Evolutionary conservation across 805 yeast genomes (phyloP), one percentile per base, ranked within the genome.

Genomic region (Danielia reshetovae): DNA sequence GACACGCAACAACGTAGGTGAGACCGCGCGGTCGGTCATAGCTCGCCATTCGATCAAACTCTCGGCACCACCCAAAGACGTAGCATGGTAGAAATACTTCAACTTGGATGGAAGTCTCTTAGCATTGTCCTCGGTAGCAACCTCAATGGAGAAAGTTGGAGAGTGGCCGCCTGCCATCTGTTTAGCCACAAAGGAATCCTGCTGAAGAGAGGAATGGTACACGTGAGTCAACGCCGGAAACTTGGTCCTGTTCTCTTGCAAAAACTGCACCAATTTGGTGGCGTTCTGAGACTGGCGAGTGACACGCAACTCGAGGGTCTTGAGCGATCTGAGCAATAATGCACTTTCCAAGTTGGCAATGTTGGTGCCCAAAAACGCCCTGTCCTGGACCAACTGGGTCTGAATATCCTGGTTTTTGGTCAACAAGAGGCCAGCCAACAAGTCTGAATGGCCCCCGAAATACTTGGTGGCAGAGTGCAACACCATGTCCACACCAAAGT

Each of bases 361-460:
- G 45, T 79, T 85, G 1, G 95, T 79, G 24, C 96, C 97, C 35
- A 88, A 60, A 40, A 68, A 72, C 7, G 78, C 58, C 49, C 97
- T 71, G 48, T 89, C 96, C 0, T 54, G 57, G 4, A 68, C 57
- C 40, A 89, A 66, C 27, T 63, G 52, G 15, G 62, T 46, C 37
- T 73, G 72, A 5, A 68, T 68, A 2, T 63, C 58, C 7, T 51
- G 45, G 40, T 76, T 76, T 52, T 81, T 79, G n/a, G 84, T 79
- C 13, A 80, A 77, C 13, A 88, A 60, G 9, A 82, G 67, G 22
- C 97, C 97, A 4, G 95, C 88, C 32, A 89, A 65, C 27, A 88
- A 63, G 57, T 89, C 97, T 5, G 95, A 85, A 60, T 89, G 96
- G n/a, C 97, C 97, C 25, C 95, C 96, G 52, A 87, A 82, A 61